A percentile compares a stretch with the other conserved stretches of the same genome.
phyloP scores from a whole-genome alignment of 2,329 filamentous ascomycete genomes.

The Gnomoniopsis smithogilvyi region DNA sequence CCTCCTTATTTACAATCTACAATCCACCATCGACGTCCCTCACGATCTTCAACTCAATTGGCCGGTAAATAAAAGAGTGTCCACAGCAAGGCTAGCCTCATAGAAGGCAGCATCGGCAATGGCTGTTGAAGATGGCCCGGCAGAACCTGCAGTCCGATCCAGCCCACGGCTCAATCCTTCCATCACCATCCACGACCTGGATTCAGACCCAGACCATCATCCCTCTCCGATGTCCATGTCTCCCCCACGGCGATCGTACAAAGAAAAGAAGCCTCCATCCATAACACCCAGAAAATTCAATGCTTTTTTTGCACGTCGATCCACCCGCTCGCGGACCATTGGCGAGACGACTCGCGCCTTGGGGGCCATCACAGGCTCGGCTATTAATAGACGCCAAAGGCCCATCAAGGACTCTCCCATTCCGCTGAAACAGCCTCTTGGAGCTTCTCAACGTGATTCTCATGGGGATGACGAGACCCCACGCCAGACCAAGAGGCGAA shows the following conservation, averaged over 20 bases:
- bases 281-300: constrained; percentile 53
- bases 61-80: background rate
- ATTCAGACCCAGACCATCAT: background rate
- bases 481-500: constrained; percentile 34
- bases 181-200: no score
- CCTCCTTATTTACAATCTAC: no score
- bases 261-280: constrained; percentile 47
- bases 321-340: constrained; percentile 21
- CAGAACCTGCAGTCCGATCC: constrained; percentile 7
- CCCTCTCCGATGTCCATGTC: background rate
- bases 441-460: constrained; percentile 7
- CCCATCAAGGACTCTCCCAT: constrained; percentile 31
- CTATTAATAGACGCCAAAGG: constrained; percentile 37
- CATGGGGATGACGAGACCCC: constrained; percentile 11
- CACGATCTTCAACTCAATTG: no score
- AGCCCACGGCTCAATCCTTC: constrained; percentile 2
- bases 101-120: constrained; percentile 16
- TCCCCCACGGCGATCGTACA: constrained; percentile 21
- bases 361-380: constrained; percentile 31
- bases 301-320: constrained; percentile 51
- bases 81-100: background rate
- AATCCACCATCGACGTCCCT: no score
- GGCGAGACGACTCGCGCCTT: constrained; percentile 15
- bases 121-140: constrained; percentile 18
- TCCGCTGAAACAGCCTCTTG: constrained; percentile 30